Evolutionary conservation across 2,329 filamentous ascomycete genomes (phyloP).

Genomic region (Scleromitrula shiraiana): DNA sequence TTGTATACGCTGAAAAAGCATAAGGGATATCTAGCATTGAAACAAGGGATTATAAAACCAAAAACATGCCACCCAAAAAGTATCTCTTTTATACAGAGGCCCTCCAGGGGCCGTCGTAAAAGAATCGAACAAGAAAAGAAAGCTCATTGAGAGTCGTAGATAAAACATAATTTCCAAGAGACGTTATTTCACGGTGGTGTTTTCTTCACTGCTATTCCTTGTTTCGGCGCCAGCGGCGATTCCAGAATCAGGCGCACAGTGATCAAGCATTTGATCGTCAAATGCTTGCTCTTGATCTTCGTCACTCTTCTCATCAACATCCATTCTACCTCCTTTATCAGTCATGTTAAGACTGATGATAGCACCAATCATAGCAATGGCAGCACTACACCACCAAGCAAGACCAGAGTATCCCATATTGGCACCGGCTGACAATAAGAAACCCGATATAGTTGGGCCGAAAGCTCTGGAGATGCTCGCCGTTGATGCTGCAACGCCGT

Average conservation of each 20-base stretch:
- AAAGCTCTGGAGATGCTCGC: conserved; percentile 84
- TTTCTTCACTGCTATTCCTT: background rate
- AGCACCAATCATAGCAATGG: conserved; percentile 68
- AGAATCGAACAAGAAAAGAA: conserved; percentile 7
- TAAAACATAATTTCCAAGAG: background rate
- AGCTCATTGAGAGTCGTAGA: conserved; percentile 7
- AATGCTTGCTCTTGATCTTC: conserved; percentile 23
- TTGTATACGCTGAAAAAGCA: conserved; percentile 6
- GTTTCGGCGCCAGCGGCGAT: conserved; percentile 10
- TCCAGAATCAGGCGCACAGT: conserved; percentile 20
- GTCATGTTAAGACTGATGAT: conserved; percentile 68
- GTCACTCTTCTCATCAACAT: conserved; percentile 25
- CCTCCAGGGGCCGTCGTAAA: background rate
- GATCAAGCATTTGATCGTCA: conserved; percentile 23
- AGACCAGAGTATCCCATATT: conserved; percentile 76
- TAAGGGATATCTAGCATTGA: conserved; percentile 11
- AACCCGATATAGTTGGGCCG: conserved; percentile 79
- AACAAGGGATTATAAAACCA: background rate
- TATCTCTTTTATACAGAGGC: conserved; percentile 7
- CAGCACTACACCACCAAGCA: conserved; percentile 85
- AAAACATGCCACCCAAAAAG: background rate
- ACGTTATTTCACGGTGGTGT: background rate
- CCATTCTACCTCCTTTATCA: conserved; percentile 38
- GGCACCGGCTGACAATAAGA: conserved; percentile 75
- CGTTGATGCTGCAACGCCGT: conserved; percentile 84